Evolutionary conservation across 2,329 filamentous ascomycete species (phyloP), one percentile per base, ranked within the genome.

Genomic region (Fusarium staphyleae): DNA sequence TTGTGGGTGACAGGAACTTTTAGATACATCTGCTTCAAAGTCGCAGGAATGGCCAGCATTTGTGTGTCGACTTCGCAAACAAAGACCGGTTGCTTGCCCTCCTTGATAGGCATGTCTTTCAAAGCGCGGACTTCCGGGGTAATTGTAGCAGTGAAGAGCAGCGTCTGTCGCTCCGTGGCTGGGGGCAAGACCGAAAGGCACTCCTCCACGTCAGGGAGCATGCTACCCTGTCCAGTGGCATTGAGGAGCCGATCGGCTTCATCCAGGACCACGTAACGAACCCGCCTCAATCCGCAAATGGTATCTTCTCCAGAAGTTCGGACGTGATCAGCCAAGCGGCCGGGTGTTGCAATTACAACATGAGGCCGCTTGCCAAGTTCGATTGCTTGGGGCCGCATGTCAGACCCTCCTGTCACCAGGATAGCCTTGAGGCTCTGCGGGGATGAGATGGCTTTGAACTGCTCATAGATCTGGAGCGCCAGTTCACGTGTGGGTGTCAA

Each of bases 61-160:
- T 84, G 83, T 4, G 87, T 91, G 72, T 93, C 90, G 34, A 93
- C 85, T 75, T 99, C 93, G 68, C 91, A 96, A 37, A 98, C 85
- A 73, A 93, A 96, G 30, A 96, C 87, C 1, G 91, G 88, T 44
- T 85, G 86, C 57, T 90, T 88, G 45, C 85, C 86, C 2, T 85
- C 81, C 35, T 86, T 81, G 32, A 84, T 79, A 8, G 91, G 87
- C 77, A 90, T 84, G 52, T 89, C 84, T 73, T 96, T 95, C 53
- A 98, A 77, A 3, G 91, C 90, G 42, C 91, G 86, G 4, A 99
- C 92, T 77, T 98, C 93, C 3, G 91, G 87, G 0, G 95, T 98
- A 35, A 99, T 87, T 2, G 95, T 99, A 13, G 95, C 95, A 8
- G 95, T 99, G 77, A 99, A 99, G 3, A 99, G 84, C 13, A 96